These are phyloP conservation scores for Diplodia scrobiculata DNA, from an alignment of 2,329 filamentous ascomycete species.

Conservation along the genomic window DNA sequence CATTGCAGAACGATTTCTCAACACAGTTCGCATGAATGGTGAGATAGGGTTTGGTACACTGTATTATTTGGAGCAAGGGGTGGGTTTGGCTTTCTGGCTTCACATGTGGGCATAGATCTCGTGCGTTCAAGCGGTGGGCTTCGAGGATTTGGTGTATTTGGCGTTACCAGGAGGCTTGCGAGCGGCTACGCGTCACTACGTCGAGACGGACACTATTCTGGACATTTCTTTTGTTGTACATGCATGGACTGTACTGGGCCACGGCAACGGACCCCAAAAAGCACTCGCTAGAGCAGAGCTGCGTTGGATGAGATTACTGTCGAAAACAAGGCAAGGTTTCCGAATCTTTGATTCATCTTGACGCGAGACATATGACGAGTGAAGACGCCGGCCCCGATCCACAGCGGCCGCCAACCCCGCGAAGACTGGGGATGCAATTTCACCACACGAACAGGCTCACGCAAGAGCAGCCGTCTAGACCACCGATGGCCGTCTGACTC, in stretches of 20 bases:
- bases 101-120: constrained; percentile 17
- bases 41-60: neutral
- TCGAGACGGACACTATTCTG: constrained; percentile 1
- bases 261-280: constrained; percentile 15
- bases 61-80: constrained; percentile 21
- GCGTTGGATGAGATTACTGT: constrained; percentile 13
- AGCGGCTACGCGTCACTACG: constrained; percentile 8
- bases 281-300: constrained; percentile 21
- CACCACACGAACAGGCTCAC: constrained; percentile 20
- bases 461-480: neutral
- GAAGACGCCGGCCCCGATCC: constrained; percentile 9
- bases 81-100: neutral
- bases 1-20: constrained; percentile 22
- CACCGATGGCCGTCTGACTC: constrained; percentile 17
- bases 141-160: constrained; percentile 7
- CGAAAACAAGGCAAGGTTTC: constrained; percentile 4
- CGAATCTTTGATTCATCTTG: constrained; percentile 7
- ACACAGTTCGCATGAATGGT: constrained; percentile 21
- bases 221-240: constrained; percentile 13
- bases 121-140: constrained; percentile 28
- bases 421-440: constrained; percentile 14
- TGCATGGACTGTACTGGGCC: constrained; percentile 17
- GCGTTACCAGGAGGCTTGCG: neutral
- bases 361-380: constrained; percentile 4
- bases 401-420: neutral